phyloP scores from a whole-genome alignment of 371 early-diverging fungal species.

The Cokeromyces recurvatus region DNA sequence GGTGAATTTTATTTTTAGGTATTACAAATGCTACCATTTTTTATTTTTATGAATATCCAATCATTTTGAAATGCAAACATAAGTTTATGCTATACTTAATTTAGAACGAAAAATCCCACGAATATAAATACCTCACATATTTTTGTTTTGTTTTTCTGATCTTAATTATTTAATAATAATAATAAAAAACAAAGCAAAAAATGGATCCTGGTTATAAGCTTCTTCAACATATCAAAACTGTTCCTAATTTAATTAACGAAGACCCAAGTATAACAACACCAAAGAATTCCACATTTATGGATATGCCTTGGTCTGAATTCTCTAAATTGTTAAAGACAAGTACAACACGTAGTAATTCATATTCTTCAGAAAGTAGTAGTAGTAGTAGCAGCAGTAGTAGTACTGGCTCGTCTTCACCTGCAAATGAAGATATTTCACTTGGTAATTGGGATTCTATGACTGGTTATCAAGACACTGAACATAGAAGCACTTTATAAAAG shows the following conservation, averaged over 20 bases:
- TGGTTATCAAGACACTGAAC: conserved; percentile 35
- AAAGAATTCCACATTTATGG: conserved; percentile 32
- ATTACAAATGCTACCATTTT: too few relatives aligned
- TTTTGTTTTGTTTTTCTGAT: not conserved
- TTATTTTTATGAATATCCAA: too few relatives aligned
- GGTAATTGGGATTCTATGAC: conserved; percentile 45
- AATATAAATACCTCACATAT: not conserved
- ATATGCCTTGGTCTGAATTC: conserved; percentile 38
- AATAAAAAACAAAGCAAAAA: conserved; percentile 3
- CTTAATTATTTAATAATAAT: not conserved
- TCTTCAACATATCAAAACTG: conserved; percentile 37
- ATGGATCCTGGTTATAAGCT: conserved; percentile 46
- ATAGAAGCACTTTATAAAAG: conserved; percentile 11
- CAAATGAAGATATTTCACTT: conserved; percentile 17
- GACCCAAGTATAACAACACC: conserved; percentile 40
- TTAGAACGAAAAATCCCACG: too few relatives aligned
- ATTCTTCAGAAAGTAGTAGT: conserved; percentile 8
- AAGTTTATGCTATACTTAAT: too few relatives aligned
- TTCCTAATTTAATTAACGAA: conserved; percentile 41
- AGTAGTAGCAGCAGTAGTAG: not conserved
- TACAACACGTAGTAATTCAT: not conserved
- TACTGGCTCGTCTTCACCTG: conserved; percentile 3
- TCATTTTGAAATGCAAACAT: too few relatives aligned
- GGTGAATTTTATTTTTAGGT: too few relatives aligned
- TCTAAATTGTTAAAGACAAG: conserved; percentile 17